Percentiles rank a stretch among this genome's conserved stretches.
Conservation (phyloP, 148 eudicot species). For the Vaccinium darrowii region DNA sequence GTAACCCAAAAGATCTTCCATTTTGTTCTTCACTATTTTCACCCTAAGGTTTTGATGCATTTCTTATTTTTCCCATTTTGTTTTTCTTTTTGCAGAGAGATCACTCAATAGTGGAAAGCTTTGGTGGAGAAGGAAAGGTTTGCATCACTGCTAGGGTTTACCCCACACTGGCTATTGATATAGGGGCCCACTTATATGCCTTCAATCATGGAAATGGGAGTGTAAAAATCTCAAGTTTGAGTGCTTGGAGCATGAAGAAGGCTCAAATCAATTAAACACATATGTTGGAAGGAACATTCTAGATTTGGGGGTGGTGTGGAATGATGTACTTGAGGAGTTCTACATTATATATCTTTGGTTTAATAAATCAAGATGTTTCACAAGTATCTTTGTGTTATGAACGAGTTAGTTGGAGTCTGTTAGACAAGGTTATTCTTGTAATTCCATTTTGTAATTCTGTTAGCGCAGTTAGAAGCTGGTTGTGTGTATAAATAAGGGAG, state of each 20-base stretch:
- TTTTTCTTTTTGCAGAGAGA: conserved; percentile 43
- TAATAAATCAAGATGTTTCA: background rate
- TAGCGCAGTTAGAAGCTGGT: too few species aligned
- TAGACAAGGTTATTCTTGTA: too few species aligned
- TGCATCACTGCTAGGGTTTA: conserved; percentile 71
- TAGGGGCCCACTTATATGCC: conserved; percentile 47
- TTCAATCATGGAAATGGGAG: conserved; percentile 53
- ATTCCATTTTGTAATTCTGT: too few species aligned
- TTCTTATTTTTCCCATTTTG: background rate
- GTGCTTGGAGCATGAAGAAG: conserved; percentile 62
- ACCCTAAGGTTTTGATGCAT: background rate
- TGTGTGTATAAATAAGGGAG: too few species aligned
- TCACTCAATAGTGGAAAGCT: conserved; percentile 65
- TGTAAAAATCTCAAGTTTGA: conserved; percentile 36
- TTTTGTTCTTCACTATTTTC: background rate
- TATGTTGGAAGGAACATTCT: background rate
- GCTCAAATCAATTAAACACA: conserved; percentile 27
- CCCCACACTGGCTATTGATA: conserved; percentile 46
- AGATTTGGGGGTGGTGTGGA: background rate
- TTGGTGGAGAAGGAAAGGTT: conserved; percentile 52
- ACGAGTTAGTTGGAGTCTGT: too few species aligned
- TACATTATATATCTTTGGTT: background rate
- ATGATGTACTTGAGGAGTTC: background rate
- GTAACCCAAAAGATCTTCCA: background rate
- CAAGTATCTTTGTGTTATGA: too few species aligned